These are phyloP conservation scores for Cladosporium oxysporum DNA, from an alignment of 2,329 filamentous ascomycete species.

Conservation along the genomic window DNA sequence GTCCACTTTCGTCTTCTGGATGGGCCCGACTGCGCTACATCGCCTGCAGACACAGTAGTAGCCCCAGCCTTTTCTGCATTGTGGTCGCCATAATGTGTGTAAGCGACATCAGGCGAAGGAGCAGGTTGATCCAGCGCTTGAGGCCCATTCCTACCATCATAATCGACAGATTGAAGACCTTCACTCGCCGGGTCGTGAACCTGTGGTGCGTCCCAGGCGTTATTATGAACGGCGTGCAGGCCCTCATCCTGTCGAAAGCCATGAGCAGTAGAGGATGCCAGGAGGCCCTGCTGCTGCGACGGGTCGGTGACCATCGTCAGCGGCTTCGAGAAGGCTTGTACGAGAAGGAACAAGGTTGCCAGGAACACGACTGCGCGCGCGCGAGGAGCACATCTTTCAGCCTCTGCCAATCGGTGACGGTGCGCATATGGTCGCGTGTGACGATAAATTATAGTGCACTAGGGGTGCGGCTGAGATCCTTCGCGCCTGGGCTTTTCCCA, in stretches of 20 bases:
- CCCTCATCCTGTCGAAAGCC: background rate
- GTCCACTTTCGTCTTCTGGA: background rate
- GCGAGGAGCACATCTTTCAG: conserved; percentile 1
- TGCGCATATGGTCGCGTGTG: background rate
- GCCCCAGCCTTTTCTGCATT: background rate
- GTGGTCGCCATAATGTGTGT: background rate
- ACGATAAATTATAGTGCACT: background rate
- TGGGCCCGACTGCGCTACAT: background rate
- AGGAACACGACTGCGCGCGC: background rate
- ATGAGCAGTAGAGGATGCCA: background rate
- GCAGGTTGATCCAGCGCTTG: background rate
- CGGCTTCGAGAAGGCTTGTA: background rate
- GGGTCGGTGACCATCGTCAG: conserved; percentile 4
- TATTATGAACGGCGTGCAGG: background rate
- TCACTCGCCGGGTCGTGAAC: background rate
- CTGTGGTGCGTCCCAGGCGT: background rate
- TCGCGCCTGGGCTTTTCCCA: background rate
- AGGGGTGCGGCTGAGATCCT: conserved; percentile 10
- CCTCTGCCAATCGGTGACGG: background rate
- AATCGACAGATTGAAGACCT: conserved; percentile 6
- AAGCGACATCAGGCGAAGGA: background rate
- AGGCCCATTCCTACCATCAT: conserved; percentile 2
- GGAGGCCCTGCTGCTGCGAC: background rate
- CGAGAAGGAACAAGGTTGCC: background rate
- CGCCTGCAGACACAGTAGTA: background rate